These are phyloP conservation scores for Diaporthe batatas DNA, from an alignment of 2,329 filamentous ascomycete genomes.

Conservation along the genomic window DNA sequence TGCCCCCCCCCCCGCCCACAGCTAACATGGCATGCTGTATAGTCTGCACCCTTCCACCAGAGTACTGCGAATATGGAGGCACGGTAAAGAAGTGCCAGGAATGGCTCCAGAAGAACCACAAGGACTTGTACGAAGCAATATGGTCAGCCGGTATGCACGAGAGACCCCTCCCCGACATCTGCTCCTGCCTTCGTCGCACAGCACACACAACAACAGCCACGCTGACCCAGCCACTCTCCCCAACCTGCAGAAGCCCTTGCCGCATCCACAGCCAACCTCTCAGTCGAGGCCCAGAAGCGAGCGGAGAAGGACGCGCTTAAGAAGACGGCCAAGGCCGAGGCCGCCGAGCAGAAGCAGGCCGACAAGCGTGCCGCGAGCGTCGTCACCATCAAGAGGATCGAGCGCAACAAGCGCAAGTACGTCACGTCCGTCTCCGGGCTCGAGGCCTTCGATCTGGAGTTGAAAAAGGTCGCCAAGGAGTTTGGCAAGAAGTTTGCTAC, in stretches of 20 bases:
- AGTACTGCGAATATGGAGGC: constrained; percentile 99
- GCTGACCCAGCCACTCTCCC: constrained; percentile 29
- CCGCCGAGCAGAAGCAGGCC: constrained; percentile 84
- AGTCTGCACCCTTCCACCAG: constrained; percentile 76
- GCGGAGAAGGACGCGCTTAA: constrained; percentile 97
- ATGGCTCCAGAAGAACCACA: constrained; percentile 85
- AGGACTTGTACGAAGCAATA: constrained; percentile 79
- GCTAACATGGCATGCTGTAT: constrained; percentile 41
- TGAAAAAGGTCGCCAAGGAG: constrained; percentile 95
- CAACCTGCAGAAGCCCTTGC: constrained; percentile 78
- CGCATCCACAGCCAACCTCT: constrained; percentile 87
- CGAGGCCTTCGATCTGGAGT: constrained; percentile 89
- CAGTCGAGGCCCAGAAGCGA: constrained; percentile 91
- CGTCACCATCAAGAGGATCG: constrained; percentile 94
- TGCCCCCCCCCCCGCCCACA: constrained; percentile 10
- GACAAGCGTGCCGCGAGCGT: constrained; percentile 86
- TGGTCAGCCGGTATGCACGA: constrained; percentile 81
- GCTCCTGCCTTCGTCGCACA: constrained; percentile 21
- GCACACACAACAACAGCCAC: neutral
- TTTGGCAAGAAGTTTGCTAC: constrained; percentile 99
- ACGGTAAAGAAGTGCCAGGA: constrained; percentile 97
- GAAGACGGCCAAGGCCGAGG: constrained; percentile 94
- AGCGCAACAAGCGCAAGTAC: constrained; percentile 97
- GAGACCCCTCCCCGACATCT: neutral
- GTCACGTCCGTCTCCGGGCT: constrained; percentile 93